Evolutionary conservation across 805 yeast species (phyloP).

Genomic region (Lipomyces kockii): DNA sequence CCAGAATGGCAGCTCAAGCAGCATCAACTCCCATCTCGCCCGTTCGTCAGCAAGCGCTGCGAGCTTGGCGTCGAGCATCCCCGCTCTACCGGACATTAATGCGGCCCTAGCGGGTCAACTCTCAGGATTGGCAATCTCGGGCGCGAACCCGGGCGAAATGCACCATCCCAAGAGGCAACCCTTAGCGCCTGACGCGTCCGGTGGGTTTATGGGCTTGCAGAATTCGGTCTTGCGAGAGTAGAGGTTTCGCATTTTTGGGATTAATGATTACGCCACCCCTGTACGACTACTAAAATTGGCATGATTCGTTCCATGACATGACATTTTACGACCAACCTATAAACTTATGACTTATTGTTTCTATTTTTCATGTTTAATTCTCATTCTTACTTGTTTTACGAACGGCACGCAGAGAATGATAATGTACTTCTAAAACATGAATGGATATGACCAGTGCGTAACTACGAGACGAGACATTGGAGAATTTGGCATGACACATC

Average conservation of each 20-base stretch:
- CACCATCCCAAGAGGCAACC: slow-evolving; percentile 3
- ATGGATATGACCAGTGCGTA: not conserved
- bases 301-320: not conserved
- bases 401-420: not conserved
- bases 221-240: not conserved
- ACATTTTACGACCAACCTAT: not conserved
- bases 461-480: not conserved
- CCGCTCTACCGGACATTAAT: slow-evolving; percentile 29
- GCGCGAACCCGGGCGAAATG: not conserved
- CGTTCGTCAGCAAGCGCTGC: not conserved
- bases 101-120: not conserved
- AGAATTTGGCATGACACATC: not conserved
- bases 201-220: slow-evolving; percentile 3
- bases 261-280: not conserved
- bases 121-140: not conserved
- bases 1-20: slow-evolving; percentile 29
- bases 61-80: slow-evolving; percentile 4
- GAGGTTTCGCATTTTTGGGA: not conserved
- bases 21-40: slow-evolving; percentile 9
- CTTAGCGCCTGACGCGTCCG: not conserved
- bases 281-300: not conserved
- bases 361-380: not conserved
- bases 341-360: not conserved
- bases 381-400: not conserved
- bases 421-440: not conserved